These are phyloP conservation scores for Elsinoe arachidis DNA, from an alignment of 2,329 filamentous ascomycete genomes.

Conservation along the genomic window DNA sequence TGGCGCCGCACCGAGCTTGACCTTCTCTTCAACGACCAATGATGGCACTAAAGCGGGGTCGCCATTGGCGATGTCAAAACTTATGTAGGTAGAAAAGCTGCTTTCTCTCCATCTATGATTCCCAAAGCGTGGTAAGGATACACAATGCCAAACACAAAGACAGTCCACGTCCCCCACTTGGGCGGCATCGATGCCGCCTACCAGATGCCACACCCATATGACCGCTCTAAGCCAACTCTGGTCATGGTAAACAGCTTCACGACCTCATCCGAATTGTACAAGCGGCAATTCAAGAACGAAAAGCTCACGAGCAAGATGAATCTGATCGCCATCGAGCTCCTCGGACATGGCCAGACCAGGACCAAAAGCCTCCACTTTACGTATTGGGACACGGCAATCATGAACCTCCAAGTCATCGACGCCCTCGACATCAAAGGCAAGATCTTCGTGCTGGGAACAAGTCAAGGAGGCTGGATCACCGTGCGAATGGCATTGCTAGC, in stretches of 20 bases:
- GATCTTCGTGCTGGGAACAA: conserved; percentile 43
- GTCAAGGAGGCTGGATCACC: conserved; percentile 47
- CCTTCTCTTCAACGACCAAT: neutral
- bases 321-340: conserved; percentile 45
- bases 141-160: conserved; percentile 22
- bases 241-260: conserved; percentile 46
- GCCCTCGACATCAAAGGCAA: conserved; percentile 33
- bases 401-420: conserved; percentile 35
- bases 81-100: neutral
- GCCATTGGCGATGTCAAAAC: neutral
- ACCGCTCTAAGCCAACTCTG: conserved; percentile 40
- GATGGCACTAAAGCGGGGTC: conserved; percentile 5
- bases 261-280: conserved; percentile 38
- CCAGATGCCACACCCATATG: conserved; percentile 31
- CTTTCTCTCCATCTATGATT: neutral
- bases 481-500: conserved; percentile 45
- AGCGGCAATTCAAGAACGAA: conserved; percentile 23
- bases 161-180: conserved; percentile 40
- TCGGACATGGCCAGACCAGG: conserved; percentile 45
- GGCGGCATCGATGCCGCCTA: conserved; percentile 43
- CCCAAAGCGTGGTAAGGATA: neutral
- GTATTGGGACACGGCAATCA: conserved; percentile 47
- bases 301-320: conserved; percentile 34
- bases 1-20: neutral
- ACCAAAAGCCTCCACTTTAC: conserved; percentile 40